phyloP scores from a whole-genome alignment of 768 basidiomycete genomes.

The Psilocybe cubensis region DNA sequence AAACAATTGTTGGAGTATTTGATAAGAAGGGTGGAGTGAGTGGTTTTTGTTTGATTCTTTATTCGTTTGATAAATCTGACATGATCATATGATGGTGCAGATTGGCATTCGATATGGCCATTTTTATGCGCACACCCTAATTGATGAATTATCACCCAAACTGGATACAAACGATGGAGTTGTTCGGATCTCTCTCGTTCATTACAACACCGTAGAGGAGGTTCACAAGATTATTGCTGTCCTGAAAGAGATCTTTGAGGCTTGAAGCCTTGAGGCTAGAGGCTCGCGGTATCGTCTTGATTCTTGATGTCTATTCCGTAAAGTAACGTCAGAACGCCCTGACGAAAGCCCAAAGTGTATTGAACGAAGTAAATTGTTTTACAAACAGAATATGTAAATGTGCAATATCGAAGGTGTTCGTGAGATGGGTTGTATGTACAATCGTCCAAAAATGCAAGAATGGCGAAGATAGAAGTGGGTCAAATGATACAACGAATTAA shows the following conservation, averaged over 20 bases:
- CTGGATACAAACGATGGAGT: slow-evolving; percentile 66
- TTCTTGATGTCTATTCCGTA: slow-evolving; percentile 26
- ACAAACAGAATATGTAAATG: not conserved
- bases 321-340: not conserved
- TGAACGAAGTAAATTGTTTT: not conserved
- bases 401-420: not conserved
- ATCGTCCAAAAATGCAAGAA: not conserved
- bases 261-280: not conserved
- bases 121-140: slow-evolving; percentile 74
- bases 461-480: not conserved
- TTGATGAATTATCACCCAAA: slow-evolving; percentile 55
- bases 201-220: slow-evolving; percentile 79
- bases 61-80: not conserved
- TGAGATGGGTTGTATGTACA: not conserved
- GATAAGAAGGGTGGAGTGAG: slow-evolving; percentile 67
- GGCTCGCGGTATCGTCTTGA: too few relatives aligned
- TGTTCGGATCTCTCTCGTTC: slow-evolving; percentile 76
- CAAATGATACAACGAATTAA: not conserved
- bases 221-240: slow-evolving; percentile 61
- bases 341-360: not conserved
- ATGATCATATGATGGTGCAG: slow-evolving; percentile 35
- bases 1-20: slow-evolving; percentile 64
- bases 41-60: slow-evolving; percentile 14
- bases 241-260: slow-evolving; percentile 52
- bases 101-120: slow-evolving; percentile 81